Percentiles rank a stretch among this genome's conserved stretches.
Conservation (phyloP, 441 rosid genomes). For the Gossypium gossypioides region DNA sequence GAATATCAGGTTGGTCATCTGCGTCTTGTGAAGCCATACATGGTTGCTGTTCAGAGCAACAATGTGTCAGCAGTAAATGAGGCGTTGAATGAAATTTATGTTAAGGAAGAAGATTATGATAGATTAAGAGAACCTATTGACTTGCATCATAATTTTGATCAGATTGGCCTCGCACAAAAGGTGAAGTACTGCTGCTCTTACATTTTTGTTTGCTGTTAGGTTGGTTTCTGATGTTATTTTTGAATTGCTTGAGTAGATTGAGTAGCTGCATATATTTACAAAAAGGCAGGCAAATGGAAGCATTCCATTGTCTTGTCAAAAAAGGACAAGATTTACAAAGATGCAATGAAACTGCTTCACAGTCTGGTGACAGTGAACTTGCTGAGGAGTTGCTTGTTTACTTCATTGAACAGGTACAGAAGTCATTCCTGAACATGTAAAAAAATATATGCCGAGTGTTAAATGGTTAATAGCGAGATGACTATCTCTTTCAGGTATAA, state of each 20-base stretch:
- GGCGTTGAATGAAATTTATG: constrained; percentile 77
- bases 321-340: constrained; percentile 84
- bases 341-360: constrained; percentile 95
- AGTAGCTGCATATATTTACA: constrained; percentile 96
- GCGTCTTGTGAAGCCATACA: constrained; percentile 86
- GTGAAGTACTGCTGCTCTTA: constrained; percentile 20
- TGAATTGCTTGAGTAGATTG: constrained; percentile 39
- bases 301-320: constrained; percentile 89
- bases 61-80: constrained; percentile 91
- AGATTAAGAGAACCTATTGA: constrained; percentile 83
- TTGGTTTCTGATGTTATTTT: constrained; percentile 18
- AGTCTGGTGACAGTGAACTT: constrained; percentile 90
- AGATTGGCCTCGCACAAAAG: constrained; percentile 82
- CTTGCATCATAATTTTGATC: constrained; percentile 75
- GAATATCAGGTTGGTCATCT: constrained; percentile 76
- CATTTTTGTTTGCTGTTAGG: constrained; percentile 24
- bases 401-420: constrained; percentile 76
- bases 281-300: constrained; percentile 99
- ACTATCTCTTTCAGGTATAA: no score
- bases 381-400: constrained; percentile 93
- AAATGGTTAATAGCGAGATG: background rate
- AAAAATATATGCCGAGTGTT: background rate
- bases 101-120: constrained; percentile 91
- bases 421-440: background rate
- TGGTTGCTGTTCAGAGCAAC: constrained; percentile 92